phyloP scores from a whole-genome alignment of 352 stramenopile genomes.

The Plasmopara viticola region DNA sequence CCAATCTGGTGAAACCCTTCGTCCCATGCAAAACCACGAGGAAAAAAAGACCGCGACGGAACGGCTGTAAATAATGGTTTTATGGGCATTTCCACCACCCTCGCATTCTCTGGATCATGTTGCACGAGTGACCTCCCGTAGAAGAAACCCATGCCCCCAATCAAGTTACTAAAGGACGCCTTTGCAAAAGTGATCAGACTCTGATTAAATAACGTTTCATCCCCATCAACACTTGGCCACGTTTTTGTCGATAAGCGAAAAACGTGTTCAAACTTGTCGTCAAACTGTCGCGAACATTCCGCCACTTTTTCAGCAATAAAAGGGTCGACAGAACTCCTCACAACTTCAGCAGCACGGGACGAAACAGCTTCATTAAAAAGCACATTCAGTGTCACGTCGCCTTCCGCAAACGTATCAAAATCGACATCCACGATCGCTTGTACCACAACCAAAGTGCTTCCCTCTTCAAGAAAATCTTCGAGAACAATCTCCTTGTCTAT shows the following conservation, averaged over 20 bases:
- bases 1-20: constrained; percentile 93
- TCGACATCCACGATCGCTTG: constrained; percentile 57
- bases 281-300: constrained; percentile 35
- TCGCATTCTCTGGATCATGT: constrained; percentile 35
- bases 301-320: constrained; percentile 17
- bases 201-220: constrained; percentile 33
- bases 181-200: constrained; percentile 70
- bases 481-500: constrained; percentile 48
- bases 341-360: constrained; percentile 8
- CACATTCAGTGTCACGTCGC: constrained; percentile 58
- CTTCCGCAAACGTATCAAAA: constrained; percentile 23
- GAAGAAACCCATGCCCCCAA: constrained; percentile 89
- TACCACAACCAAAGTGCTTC: constrained; percentile 58
- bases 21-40: constrained; percentile 91
- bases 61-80: constrained; percentile 83
- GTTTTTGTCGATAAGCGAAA: constrained; percentile 48
- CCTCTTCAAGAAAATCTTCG: constrained; percentile 65
- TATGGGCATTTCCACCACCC: constrained; percentile 31
- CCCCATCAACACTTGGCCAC: constrained; percentile 9
- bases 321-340: constrained; percentile 16
- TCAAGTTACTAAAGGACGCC: constrained; percentile 84
- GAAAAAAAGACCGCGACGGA: constrained; percentile 92
- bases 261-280: constrained; percentile 44
- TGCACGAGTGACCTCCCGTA: constrained; percentile 79
- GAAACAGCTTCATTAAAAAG: constrained; percentile 46